Evolutionary conservation across 441 rosid genomes (phyloP).

Genomic region (Erysimum pusillum): DNA sequence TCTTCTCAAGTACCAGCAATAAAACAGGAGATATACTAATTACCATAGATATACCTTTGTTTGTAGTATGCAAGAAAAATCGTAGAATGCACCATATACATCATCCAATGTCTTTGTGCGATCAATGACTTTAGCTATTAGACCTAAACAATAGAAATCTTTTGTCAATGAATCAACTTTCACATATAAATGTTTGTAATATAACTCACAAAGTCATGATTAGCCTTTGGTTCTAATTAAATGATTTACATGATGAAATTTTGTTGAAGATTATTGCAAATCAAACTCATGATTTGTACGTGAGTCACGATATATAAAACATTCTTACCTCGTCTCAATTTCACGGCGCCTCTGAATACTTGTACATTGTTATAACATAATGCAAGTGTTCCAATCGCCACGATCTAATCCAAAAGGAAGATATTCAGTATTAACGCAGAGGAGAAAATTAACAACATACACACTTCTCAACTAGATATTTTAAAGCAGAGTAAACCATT

Average conservation of each 20-base stretch:
- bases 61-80: slow-evolving; percentile 76
- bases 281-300: neutral
- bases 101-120: slow-evolving; percentile 83
- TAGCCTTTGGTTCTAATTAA: neutral
- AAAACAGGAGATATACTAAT: neutral
- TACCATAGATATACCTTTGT: slow-evolving; percentile 63
- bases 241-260: slow-evolving; percentile 6
- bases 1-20: neutral
- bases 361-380: slow-evolving; percentile 86
- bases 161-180: slow-evolving; percentile 5
- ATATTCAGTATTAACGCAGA: slow-evolving; percentile 9
- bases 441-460: neutral
- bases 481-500: neutral
- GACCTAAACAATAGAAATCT: slow-evolving; percentile 59
- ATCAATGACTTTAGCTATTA: slow-evolving; percentile 82
- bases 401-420: slow-evolving; percentile 59
- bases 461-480: neutral
- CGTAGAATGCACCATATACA: slow-evolving; percentile 88
- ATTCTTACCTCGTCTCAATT: slow-evolving; percentile 91
- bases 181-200: neutral
- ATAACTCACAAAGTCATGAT: neutral
- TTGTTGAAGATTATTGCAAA: neutral
- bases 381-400: slow-evolving; percentile 94
- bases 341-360: slow-evolving; percentile 90
- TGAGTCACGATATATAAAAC: neutral